Percentiles rank a stretch among this genome's conserved stretches.
Evolutionary conservation across 345 rosid species (phyloP).

Genomic region (Hibiscus tridactylites): DNA sequence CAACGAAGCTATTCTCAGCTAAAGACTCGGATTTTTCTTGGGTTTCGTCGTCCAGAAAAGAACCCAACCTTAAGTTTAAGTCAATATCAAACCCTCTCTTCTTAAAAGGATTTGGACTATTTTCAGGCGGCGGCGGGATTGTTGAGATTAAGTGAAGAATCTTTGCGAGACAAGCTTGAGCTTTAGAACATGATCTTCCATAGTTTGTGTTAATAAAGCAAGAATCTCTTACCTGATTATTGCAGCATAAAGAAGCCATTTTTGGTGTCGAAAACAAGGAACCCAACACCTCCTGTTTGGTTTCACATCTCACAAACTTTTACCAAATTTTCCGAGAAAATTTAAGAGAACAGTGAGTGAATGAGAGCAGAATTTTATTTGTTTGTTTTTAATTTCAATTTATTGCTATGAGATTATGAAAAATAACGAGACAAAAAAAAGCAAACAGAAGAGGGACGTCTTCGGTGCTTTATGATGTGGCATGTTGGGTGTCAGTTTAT

Average conservation of each 20-base stretch:
- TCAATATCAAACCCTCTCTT: slow-evolving; percentile 25
- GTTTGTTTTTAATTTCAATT: neutral
- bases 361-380: neutral
- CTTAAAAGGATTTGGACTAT: neutral
- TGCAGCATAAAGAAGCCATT: slow-evolving; percentile 10
- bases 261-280: neutral
- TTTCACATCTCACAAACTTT: slow-evolving; percentile 1
- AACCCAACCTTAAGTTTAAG: slow-evolving; percentile 24
- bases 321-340: neutral
- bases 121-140: slow-evolving; percentile 7
- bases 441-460: neutral
- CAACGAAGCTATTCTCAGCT: slow-evolving; percentile 19
- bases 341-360: neutral
- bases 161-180: slow-evolving; percentile 31
- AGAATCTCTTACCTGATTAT: slow-evolving; percentile 21
- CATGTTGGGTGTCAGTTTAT: neutral
- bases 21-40: slow-evolving; percentile 12
- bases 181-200: slow-evolving; percentile 27
- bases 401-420: neutral
- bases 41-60: slow-evolving; percentile 2
- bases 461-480: slow-evolving; percentile 13
- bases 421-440: neutral
- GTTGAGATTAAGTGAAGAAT: slow-evolving; percentile 29
- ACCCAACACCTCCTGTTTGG: neutral
- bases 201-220: slow-evolving; percentile 1